Percentiles rank a stretch among this genome's conserved stretches.
Conservation (phyloP, 148 eudicot species). For the Suaeda aralocaspica region DNA sequence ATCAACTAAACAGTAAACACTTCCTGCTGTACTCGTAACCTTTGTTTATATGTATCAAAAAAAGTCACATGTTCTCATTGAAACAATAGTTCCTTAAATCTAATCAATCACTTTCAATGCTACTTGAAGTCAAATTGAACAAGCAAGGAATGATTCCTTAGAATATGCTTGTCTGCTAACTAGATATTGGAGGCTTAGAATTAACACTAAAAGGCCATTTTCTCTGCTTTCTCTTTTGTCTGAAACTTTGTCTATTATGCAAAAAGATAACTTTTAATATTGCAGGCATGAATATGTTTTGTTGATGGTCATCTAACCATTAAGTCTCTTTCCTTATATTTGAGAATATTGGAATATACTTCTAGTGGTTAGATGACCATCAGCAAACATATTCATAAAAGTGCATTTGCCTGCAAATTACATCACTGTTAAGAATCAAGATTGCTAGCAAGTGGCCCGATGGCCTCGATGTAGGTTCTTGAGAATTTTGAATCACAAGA, state of each 20-base stretch:
- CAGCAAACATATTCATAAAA: constrained; percentile 43
- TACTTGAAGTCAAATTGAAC: constrained; percentile 1
- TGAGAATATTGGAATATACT: constrained; percentile 8
- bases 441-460: too few species aligned
- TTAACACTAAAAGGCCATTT: neutral
- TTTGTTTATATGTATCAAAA: too few species aligned
- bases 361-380: constrained; percentile 45
- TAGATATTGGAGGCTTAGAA: constrained; percentile 10
- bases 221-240: constrained; percentile 8
- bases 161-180: constrained; percentile 24
- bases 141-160: constrained; percentile 27
- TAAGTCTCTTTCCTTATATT: neutral
- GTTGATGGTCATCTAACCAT: constrained; percentile 46
- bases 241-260: neutral
- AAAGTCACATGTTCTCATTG: constrained; percentile 12
- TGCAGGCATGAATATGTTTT: constrained; percentile 38
- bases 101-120: constrained; percentile 12
- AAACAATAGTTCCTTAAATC: neutral
- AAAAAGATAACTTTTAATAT: neutral
- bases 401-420: constrained; percentile 16
- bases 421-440: too few species aligned
- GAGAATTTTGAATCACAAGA: too few species aligned
- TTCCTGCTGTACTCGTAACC: too few species aligned
- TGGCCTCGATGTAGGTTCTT: too few species aligned
- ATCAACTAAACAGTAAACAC: too few species aligned